Evolutionary conservation across 306 rosid species (phyloP), one percentile per base, ranked within the genome.

Genomic region (Rosa persica): DNA sequence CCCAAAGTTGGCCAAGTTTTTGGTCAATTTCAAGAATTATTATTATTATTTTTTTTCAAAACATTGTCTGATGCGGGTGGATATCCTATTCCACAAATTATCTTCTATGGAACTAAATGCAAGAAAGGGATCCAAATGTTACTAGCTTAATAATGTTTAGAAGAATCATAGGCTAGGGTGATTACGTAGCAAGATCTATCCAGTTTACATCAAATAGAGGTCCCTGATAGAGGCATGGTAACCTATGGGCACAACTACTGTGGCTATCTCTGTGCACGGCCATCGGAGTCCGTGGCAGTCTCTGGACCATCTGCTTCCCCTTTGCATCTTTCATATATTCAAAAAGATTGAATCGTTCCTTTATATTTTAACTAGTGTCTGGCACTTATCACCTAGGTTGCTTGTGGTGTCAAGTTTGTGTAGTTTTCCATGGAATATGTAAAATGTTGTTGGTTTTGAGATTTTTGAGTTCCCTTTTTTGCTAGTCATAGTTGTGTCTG

Each of bases 1-100:
- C 76, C 47, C 8, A 23, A 52, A 52, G 57, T 73, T 72, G 49
- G 48, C 76, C 40, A 38, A 71, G 57, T 22, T 54, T 38, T 38
- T 36, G 49, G 15, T 73, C 12, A 73, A 13, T 52, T 72, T 72
- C 3, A 51, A 72, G 5, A 25, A 51, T 51, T 51, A 16, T 16
- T 51, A 1, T 49, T 49, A 49, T 51, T 17, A 17, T 51, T 51
- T 16, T 51, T 16, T 51, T 51, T 5, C 8, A 19, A 19, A 67
- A 67, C 12, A 0, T 27, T 71, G 52, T 72, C 61, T 12, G 36
- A 48, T 71, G 75, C 12, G 27, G n/a, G 12, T 47, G 75, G 4
- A 2, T 72, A 20, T 51, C 25, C 62, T 48, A 72, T 30, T 49
- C 62, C 19, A 12, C 25, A 25, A 36, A 39, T 71, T 55, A 72